Evolutionary conservation across 441 rosid species (phyloP).

Genomic region (Adansonia grandidieri): DNA sequence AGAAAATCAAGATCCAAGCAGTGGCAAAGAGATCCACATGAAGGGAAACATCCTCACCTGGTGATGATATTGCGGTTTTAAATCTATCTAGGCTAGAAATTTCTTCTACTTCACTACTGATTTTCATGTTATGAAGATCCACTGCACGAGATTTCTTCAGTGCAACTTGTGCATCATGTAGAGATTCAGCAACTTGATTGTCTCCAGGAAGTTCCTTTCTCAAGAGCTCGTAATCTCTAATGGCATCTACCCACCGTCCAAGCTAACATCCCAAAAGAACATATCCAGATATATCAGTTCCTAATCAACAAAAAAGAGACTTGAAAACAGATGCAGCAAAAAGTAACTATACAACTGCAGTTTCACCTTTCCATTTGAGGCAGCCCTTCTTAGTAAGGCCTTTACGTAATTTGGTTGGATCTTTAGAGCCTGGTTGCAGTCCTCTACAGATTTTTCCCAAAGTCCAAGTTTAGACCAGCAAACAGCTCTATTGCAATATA

Average conservation of each 20-base stretch:
- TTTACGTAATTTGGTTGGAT: slow-evolving; percentile 63
- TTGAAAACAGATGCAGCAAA: background rate
- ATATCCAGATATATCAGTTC: slow-evolving; percentile 14
- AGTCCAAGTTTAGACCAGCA: slow-evolving; percentile 73
- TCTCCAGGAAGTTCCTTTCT: slow-evolving; percentile 68
- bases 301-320: background rate
- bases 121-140: slow-evolving; percentile 40
- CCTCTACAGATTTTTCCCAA: slow-evolving; percentile 70
- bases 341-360: background rate
- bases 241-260: slow-evolving; percentile 61
- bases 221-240: slow-evolving; percentile 64
- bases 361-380: slow-evolving; percentile 65
- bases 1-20: background rate
- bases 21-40: background rate
- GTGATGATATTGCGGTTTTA: slow-evolving; percentile 54
- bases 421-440: slow-evolving; percentile 65
- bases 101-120: slow-evolving; percentile 57
- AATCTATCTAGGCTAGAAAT: slow-evolving; percentile 55
- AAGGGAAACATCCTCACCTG: slow-evolving; percentile 40
- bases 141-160: slow-evolving; percentile 44
- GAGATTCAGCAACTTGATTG: slow-evolving; percentile 57
- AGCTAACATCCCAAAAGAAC: slow-evolving; percentile 37
- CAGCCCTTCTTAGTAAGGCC: slow-evolving; percentile 73
- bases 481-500: slow-evolving; percentile 74
- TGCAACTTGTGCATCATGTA: slow-evolving; percentile 48